Evolutionary conservation across 202 grass and related monocot species (phyloP).

Genomic region (Elaeis oleifera): DNA sequence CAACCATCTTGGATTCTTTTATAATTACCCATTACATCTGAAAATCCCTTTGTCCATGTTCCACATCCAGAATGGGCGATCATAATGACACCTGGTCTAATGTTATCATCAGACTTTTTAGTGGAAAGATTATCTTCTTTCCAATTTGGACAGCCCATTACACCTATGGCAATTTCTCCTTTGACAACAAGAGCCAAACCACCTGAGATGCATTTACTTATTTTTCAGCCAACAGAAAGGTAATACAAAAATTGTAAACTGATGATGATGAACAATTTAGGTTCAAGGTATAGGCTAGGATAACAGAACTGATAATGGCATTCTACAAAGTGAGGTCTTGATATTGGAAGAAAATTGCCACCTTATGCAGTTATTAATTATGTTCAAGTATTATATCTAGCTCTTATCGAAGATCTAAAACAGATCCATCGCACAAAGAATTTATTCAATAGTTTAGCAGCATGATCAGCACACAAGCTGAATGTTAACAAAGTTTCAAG

Average conservation of each 20-base stretch:
- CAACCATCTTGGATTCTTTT: constrained; percentile 31
- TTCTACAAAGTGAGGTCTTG: too few species aligned
- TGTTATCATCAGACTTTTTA: constrained; percentile 21
- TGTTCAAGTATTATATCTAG: too few species aligned
- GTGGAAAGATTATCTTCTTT: constrained; percentile 19
- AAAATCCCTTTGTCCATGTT: constrained; percentile 73
- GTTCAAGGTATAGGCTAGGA: too few species aligned
- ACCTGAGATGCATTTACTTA: constrained; percentile 34
- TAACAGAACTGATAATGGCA: too few species aligned
- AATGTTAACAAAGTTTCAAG: too few species aligned
- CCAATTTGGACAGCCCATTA: constrained; percentile 94
- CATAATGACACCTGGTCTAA: constrained; percentile 57
- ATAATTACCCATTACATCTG: constrained; percentile 24
- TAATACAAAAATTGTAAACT: constrained; percentile 17
- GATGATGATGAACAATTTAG: background rate
- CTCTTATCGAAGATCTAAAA: too few species aligned
- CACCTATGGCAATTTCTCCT: constrained; percentile 57
- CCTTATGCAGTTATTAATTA: too few species aligned
- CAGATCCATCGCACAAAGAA: too few species aligned
- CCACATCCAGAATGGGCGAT: constrained; percentile 65
- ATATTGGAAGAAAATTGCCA: too few species aligned
- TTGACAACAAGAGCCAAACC: constrained; percentile 70
- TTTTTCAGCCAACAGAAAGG: constrained; percentile 5
- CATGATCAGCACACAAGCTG: too few species aligned
- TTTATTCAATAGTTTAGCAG: too few species aligned